Evolutionary conservation across 2,329 filamentous ascomycete genomes (phyloP), one percentile per base, ranked within the genome.

Genomic region (Fusarium protoensiforme): DNA sequence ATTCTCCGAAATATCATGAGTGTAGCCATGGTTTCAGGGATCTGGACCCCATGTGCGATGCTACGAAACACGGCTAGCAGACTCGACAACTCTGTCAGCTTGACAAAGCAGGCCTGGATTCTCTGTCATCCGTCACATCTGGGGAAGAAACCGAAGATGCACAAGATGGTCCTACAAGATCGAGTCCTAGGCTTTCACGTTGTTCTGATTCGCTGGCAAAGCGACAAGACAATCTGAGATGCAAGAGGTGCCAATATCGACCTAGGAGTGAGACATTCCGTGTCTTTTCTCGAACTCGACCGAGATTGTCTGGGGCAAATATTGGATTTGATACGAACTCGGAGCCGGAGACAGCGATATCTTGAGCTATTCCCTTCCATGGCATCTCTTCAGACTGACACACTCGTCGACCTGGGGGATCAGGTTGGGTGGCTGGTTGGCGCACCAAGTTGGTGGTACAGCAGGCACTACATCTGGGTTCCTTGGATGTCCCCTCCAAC

Each of bases 71-170:
- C n/a, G 29, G 33, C 56, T 63, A 41, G 43, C 22, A 71, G 43
- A 68, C 63, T 51, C 61, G 54, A 64, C 41, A 57, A 39, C 41
- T 68, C 63, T 68, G 69, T 65, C 74, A 74, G 64, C 66, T 71
- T 75, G 71, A 77, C 65, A 72, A 74, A 77, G 48, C 56, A 68
- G 57, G 46, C 46, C n/a, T 53, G 51, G 73, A 43, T 38, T 31
- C 48, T 56, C 38, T 53, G 20, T 62, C 48, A 59, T 35, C 24
- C 22, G 68, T 69, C 65, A 43, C 59, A 56, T 60, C 57, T 74
- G 54, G 61, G 54, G 67, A 57, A 67, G 70, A 65, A 61, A 67
- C 56, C 61, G 62, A 72, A 27, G 66, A 18, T 67, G 65, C 62
- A 76, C 68, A 59, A 7, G 31, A 20, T 14, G 31, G 53, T 61